Percentiles rank a stretch among this genome's conserved stretches.
Evolutionary conservation across 345 rosid genomes (phyloP).

Genomic region (Murraya koenigii): DNA sequence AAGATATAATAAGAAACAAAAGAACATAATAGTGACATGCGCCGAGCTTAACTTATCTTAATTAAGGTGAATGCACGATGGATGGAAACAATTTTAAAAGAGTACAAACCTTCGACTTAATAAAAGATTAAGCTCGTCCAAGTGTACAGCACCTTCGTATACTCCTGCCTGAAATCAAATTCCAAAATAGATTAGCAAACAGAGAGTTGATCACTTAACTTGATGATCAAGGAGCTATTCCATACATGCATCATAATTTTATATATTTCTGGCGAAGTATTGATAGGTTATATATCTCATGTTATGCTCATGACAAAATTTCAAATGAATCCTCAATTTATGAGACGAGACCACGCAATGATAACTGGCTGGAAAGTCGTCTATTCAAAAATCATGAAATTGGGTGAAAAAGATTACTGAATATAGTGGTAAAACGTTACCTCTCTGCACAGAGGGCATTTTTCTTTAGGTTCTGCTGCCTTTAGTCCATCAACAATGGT

Average conservation of each 20-base stretch:
- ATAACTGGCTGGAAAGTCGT: neutral
- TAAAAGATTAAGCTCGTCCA: constrained; percentile 77
- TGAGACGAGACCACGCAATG: neutral
- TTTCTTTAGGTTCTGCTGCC: constrained; percentile 56
- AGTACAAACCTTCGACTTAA: constrained; percentile 60
- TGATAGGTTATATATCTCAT: neutral
- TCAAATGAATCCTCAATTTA: neutral
- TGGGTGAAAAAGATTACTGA: neutral
- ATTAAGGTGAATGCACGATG: neutral
- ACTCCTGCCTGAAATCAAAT: constrained; percentile 47
- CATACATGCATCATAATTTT: too few species aligned
- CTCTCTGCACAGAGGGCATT: constrained; percentile 91
- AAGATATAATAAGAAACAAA: neutral
- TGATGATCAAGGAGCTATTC: too few species aligned
- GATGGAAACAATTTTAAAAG: neutral
- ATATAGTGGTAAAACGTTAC: constrained; percentile 26
- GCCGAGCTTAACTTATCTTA: neutral
- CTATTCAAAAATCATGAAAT: neutral
- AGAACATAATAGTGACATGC: neutral
- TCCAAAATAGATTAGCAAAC: neutral
- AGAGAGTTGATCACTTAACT: neutral
- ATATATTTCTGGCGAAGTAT: neutral
- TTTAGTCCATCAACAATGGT: constrained; percentile 72
- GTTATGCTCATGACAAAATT: neutral
- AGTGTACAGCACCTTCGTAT: constrained; percentile 64